Base-by-base conservation (phyloP, 139 green algal species). In the Monoraphidium neglectum region DNA sequence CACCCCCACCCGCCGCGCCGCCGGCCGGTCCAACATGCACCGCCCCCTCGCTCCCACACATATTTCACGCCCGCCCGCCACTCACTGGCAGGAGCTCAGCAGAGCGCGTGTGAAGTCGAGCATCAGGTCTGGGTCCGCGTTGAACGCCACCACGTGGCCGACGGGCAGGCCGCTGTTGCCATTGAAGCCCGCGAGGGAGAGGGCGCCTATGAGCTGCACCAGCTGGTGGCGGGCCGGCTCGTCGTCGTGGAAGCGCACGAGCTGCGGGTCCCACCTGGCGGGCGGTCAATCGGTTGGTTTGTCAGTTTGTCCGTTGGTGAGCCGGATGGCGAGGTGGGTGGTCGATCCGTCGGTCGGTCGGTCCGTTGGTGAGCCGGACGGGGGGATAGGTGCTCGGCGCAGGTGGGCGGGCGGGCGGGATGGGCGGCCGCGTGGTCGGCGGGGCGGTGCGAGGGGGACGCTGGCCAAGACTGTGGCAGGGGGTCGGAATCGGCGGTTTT, bases 141-240 rank as follows among this genome's bases (percentile, higher is more conserved):
- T 92, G 84, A 89, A 95, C 6, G 90, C 91, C 37, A 94, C 80
- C 32, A 94, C 70, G 57, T 96, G 92, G n/a, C 86, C 92, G 2
- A 72, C 36, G 0, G 92, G 91, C n/a, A 96, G 46, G 16, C 92
- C 91, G 24, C 61, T 28, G 32, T 85, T 76, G n/a, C 91, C 92
- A 2, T 32, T 36, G 4, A 64, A 16, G 5, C 67, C 81, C 37
- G 93, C 70, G 37, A 96, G 85, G 8, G 90, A 76, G 4, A 96
- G 66, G 72, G 94, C 88, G 30, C 93, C 93, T 30, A 93, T 72
- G 26, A 94, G 76, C 61, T 95, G 84, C 15, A 91, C 69, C 23
- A 95, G 67, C 36, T 89, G 88, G 71, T 94, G 88, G 12, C 93
- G 83, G 0, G 68, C 87, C 0, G 92, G 89, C 86, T 98, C 93